phyloP scores from a whole-genome alignment of 495 filamentous ascomycete genomes.

The Penicillium riverlandense region DNA sequence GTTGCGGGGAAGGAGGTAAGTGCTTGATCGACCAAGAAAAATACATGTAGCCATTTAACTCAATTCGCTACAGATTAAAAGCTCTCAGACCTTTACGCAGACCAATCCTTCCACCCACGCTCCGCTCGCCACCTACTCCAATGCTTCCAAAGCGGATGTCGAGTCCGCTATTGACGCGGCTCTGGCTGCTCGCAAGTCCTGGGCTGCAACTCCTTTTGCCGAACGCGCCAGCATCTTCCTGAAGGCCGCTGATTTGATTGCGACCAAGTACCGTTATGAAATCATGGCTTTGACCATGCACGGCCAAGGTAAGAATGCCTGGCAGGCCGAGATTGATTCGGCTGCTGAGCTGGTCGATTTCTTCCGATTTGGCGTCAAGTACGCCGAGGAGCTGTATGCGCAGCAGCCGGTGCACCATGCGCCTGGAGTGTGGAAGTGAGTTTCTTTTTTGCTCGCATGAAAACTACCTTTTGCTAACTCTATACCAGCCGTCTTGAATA shows the following conservation, averaged over 20 bases:
- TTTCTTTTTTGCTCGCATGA: background rate
- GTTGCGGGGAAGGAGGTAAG: conserved; percentile 71
- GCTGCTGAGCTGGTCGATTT: conserved; percentile 91
- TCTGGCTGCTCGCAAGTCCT: conserved; percentile 69
- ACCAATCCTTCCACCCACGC: conserved; percentile 69
- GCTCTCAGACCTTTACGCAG: conserved; percentile 45
- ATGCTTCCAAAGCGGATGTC: conserved; percentile 66
- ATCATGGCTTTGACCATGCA: conserved; percentile 91
- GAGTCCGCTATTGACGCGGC: conserved; percentile 70
- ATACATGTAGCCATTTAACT: background rate
- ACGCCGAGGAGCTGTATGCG: conserved; percentile 79
- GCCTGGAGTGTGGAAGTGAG: conserved; percentile 70
- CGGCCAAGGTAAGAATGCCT: conserved; percentile 92
- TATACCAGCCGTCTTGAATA: conserved; percentile 59
- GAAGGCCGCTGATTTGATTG: conserved; percentile 83
- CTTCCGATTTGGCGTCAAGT: conserved; percentile 78
- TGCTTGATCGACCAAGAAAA: conserved; percentile 2
- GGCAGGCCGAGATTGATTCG: conserved; percentile 94
- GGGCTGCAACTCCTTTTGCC: conserved; percentile 76
- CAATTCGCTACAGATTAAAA: conserved; percentile 18
- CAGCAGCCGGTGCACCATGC: conserved; percentile 75
- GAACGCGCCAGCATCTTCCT: conserved; percentile 91
- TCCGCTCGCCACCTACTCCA: conserved; percentile 71
- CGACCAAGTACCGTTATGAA: conserved; percentile 86
- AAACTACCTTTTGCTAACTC: background rate